Evolutionary conservation across 495 filamentous ascomycete species (phyloP).

Genomic region (Physcia stellaris): DNA sequence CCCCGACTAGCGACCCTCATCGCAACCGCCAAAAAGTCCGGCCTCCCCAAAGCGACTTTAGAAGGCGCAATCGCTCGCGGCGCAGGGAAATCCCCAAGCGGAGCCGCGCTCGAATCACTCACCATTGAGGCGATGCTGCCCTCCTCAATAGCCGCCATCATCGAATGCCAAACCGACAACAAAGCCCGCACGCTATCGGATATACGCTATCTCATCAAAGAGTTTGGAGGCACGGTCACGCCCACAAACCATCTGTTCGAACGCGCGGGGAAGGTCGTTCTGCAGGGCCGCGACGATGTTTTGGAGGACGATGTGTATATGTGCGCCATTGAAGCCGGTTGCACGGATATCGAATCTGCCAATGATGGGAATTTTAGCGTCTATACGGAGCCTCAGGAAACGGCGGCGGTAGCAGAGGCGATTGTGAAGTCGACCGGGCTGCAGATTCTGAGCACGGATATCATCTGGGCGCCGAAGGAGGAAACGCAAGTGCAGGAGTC

Average conservation of each 20-base stretch:
- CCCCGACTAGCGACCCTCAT: slow-evolving; percentile 58
- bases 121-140: slow-evolving; percentile 76
- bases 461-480: slow-evolving; percentile 72
- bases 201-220: slow-evolving; percentile 52
- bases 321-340: slow-evolving; percentile 54
- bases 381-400: slow-evolving; percentile 59
- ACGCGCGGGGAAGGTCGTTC: slow-evolving; percentile 61
- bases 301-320: slow-evolving; percentile 77
- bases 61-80: slow-evolving; percentile 76
- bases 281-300: slow-evolving; percentile 58
- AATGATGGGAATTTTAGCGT: slow-evolving; percentile 57
- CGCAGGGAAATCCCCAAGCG: slow-evolving; percentile 62
- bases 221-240: slow-evolving; percentile 49
- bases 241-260: slow-evolving; percentile 76
- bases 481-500: slow-evolving; percentile 53
- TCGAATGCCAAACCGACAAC: slow-evolving; percentile 75
- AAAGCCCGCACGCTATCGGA: slow-evolving; percentile 60
- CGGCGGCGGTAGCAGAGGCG: slow-evolving; percentile 47
- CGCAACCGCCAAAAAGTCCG: slow-evolving; percentile 69
- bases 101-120: slow-evolving; percentile 57
- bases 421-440: slow-evolving; percentile 45
- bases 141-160: slow-evolving; percentile 60
- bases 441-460: slow-evolving; percentile 54
- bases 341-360: slow-evolving; percentile 62
- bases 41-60: slow-evolving; percentile 70